Conservation (phyloP, 129 eudicot species). For the Logfia minima region DNA sequence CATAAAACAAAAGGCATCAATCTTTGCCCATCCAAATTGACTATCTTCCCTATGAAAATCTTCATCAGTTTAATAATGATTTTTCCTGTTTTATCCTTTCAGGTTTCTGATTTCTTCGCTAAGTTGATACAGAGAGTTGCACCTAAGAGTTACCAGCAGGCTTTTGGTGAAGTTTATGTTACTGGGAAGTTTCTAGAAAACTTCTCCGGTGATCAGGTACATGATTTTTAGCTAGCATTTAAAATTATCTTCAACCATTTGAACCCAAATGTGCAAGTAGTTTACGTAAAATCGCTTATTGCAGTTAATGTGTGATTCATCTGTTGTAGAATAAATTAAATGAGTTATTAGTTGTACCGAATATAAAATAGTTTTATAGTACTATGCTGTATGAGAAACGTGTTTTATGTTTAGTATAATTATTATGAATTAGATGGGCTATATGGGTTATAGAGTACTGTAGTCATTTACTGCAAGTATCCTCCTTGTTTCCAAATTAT, state of each 20-base stretch:
- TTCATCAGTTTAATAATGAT: background rate
- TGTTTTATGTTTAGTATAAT: background rate
- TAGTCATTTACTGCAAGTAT: background rate
- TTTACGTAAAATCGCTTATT: background rate
- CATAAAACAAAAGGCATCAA: background rate
- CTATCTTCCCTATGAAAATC: background rate
- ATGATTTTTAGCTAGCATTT: constrained; percentile 1
- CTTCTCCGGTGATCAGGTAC: constrained; percentile 95
- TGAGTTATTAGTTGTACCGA: background rate
- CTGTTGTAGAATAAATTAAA: constrained; percentile 9
- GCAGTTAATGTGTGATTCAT: constrained; percentile 8
- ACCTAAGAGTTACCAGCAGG: constrained; percentile 98
- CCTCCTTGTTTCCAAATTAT: background rate
- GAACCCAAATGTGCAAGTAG: constrained; percentile 9
- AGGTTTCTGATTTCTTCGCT: constrained; percentile 88
- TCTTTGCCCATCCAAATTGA: background rate
- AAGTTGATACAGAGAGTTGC: constrained; percentile 92
- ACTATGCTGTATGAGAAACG: background rate
- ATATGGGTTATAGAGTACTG: no score
- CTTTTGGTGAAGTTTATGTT: constrained; percentile 84
- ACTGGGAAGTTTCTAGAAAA: constrained; percentile 89
- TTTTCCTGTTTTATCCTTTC: constrained; percentile 22
- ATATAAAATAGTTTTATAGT: background rate
- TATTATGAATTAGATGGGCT: background rate
- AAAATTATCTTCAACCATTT: background rate